Evolutionary conservation across 306 rosid species (phyloP), one percentile per base, ranked within the genome.

Genomic region (Elaeagnus macrophylla): DNA sequence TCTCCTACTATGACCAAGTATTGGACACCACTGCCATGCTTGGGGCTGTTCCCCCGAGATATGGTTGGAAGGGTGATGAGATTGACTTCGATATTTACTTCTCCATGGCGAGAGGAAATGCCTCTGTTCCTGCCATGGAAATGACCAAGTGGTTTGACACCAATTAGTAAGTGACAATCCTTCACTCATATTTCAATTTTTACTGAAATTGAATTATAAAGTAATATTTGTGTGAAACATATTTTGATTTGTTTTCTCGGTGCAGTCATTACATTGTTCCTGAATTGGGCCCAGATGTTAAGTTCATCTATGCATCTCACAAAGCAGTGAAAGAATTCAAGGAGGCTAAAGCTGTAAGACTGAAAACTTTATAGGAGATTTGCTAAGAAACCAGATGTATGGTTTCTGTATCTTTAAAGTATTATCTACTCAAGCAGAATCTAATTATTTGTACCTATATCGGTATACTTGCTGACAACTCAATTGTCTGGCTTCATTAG

Each of bases 101-200:
- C 74, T 83, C 96, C 72, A 87, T 83, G 94, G 96, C 89, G 20
- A 79, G 96, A 57, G 96, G 96, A 53, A 81, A 83, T 73, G 83
- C 83, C 13, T 25, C 78, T 37, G 77, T 81, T 46, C 94, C 89
- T 13, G 86, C 95, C 49, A 87, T 87, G 89, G 94, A 83, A 77
- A 87, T 83, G 94, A 83, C 94, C 72, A 83, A 87, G 79, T 87
- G 94, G 94, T 81, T 87, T 54, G 94, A 83, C 75, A 87, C 95
- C 66, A 87, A 87, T 75, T 74, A 75, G 78, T 81, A 64, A 75
- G 96, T 83, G 19, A 32, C 39, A 46, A 12, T 61, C 7, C 40
- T 37, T 37, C 12, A 40, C 50, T 54, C 35, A 13, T 51, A n/a
- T 36, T 18, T 25, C 71, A 42, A 37, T 9, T 35, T 39, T 42